Base-by-base conservation (phyloP, 306 rosid species). In the Corylus heterophylla region DNA sequence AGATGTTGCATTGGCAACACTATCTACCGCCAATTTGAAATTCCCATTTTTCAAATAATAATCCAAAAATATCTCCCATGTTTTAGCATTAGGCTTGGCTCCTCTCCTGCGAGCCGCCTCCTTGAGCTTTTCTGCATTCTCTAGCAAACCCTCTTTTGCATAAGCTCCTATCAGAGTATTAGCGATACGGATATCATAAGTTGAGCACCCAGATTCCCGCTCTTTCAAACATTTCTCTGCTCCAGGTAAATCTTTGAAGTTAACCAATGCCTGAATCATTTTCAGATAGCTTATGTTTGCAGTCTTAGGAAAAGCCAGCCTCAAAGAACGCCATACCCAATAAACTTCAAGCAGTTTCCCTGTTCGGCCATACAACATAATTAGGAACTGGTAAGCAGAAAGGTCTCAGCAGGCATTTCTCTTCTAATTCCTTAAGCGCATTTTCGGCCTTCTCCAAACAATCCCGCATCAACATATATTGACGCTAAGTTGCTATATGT, bases 401-500 rank as follows among this genome's bases (percentile, higher is more conserved):
- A 87, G 90, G 78, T 93, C 87, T 79, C 68, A 79, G 80, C 68
- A 5, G 63, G 86, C 86, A 68, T 90, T 95, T 85, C 71, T 87
- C 88, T 91, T 91, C 98, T 88, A 95, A 85, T 25, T 95, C 97
- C 81, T 87, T 91, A 31, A 95, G 94, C 3, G 94, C 94, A 39
- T 69, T 78, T 83, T 89, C 93, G 7, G 96, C 98, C 93, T 91
- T 93, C 76, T 90, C 84, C 84, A 75, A 83, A 61, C 85, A 87
- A 71, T 72, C 91, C 87, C 39, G 95, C 96, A 74, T 90, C 87
- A 69, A 82, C 90, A 84, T 79, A 91, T 80, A 95, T 87, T 7
- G 98, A 87, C 25, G 98, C 98, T 51, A 95, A 87, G 85, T 92
- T 95, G 87, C 98, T 91, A 80, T 85, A 95, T 0, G 89, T 92